Conservation (phyloP, 2,329 filamentous ascomycete genomes). For the Cladosporium velox region DNA sequence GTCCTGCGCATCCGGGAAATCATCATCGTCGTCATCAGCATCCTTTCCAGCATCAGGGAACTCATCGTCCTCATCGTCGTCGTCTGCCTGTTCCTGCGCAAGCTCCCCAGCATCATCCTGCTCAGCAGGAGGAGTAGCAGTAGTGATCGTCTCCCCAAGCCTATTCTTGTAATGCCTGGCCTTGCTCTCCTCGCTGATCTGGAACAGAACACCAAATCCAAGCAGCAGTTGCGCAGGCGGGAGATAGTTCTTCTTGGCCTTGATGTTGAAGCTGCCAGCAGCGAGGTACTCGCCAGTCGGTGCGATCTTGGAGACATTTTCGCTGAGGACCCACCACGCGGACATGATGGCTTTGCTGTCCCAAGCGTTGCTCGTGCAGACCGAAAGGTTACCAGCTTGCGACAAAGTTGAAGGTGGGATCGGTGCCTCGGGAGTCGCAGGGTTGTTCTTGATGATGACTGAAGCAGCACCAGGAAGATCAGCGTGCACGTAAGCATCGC, state of each 20-base stretch:
- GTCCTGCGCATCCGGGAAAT: conserved; percentile 23
- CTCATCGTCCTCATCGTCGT: conserved; percentile 44
- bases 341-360: conserved; percentile 95
- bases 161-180: conserved; percentile 76
- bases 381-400: conserved; percentile 82
- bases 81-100: conserved; percentile 35
- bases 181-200: conserved; percentile 85
- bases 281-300: conserved; percentile 77
- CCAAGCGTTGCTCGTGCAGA: conserved; percentile 88
- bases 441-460: conserved; percentile 89
- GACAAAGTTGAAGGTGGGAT: conserved; percentile 89
- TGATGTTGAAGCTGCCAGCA: conserved; percentile 75
- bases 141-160: conserved; percentile 44
- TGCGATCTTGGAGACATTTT: conserved; percentile 86
- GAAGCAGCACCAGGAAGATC: conserved; percentile 81
- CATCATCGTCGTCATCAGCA: conserved; percentile 28
- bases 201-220: conserved; percentile 85
- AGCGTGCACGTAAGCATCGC: conserved; percentile 89
- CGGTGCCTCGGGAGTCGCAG: conserved; percentile 73
- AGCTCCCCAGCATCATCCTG: conserved; percentile 35
- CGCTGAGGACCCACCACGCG: conserved; percentile 90
- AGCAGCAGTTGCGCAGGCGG: conserved; percentile 84
- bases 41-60: conserved; percentile 45
- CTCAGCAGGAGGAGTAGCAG: conserved; percentile 24
- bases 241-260: conserved; percentile 86